These are phyloP conservation scores for Sphagnurus paluster DNA, from an alignment of 1,284 basidiomycete species.

Conservation along the genomic window DNA sequence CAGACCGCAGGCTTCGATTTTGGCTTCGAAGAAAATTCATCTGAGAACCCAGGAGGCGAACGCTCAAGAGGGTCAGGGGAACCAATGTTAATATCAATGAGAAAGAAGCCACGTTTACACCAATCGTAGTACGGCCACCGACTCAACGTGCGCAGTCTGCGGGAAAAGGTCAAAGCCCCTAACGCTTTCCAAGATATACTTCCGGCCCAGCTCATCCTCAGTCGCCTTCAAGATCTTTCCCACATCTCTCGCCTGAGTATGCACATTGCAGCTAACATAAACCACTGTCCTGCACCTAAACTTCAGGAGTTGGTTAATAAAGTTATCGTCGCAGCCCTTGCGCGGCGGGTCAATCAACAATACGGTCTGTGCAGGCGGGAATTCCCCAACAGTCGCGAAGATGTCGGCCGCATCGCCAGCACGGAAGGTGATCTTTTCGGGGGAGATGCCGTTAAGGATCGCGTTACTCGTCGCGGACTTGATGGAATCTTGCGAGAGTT, in stretches of 20 bases:
- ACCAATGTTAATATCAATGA: background rate
- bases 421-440: slow-evolving; percentile 54
- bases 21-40: background rate
- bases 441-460: slow-evolving; percentile 64
- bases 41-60: background rate
- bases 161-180: slow-evolving; percentile 92
- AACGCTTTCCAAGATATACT: slow-evolving; percentile 76
- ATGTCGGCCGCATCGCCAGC: slow-evolving; percentile 74
- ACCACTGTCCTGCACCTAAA: slow-evolving; percentile 77
- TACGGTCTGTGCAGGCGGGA: slow-evolving; percentile 69
- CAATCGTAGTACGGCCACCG: slow-evolving; percentile 67
- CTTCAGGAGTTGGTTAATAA: slow-evolving; percentile 75
- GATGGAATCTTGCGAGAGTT: slow-evolving; percentile 81
- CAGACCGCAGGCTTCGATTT: too few relatives aligned
- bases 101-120: slow-evolving; percentile 14
- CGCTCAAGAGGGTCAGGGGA: background rate
- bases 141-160: slow-evolving; percentile 89
- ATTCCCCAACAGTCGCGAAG: slow-evolving; percentile 64
- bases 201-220: slow-evolving; percentile 40
- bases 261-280: slow-evolving; percentile 95
- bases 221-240: slow-evolving; percentile 64
- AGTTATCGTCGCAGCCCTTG: slow-evolving; percentile 86
- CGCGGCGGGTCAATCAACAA: slow-evolving; percentile 87
- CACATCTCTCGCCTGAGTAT: slow-evolving; percentile 83
- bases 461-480: slow-evolving; percentile 82